Percentiles rank a stretch among this genome's conserved stretches.
Evolutionary conservation across 1,139 yeast genomes (phyloP).

Genomic region (Geotrichum candidum): DNA sequence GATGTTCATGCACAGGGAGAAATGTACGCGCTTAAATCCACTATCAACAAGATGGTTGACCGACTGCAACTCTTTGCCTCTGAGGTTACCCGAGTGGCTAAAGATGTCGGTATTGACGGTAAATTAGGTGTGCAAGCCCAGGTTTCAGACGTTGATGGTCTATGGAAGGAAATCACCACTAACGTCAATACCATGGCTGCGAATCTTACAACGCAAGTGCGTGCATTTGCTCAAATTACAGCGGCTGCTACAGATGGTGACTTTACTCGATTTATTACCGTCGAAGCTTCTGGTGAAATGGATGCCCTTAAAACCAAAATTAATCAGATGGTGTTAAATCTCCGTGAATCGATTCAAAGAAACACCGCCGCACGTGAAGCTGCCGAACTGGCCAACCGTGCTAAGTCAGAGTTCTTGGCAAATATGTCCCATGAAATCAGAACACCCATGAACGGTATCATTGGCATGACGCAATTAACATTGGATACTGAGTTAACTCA

Average conservation of each 20-base stretch:
- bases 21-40: constrained; percentile 63
- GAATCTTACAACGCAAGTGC: constrained; percentile 81
- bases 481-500: constrained; percentile 82
- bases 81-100: constrained; percentile 84
- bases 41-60: constrained; percentile 89
- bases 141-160: constrained; percentile 82
- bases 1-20: constrained; percentile 90
- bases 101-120: constrained; percentile 91
- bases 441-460: constrained; percentile 88
- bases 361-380: constrained; percentile 92
- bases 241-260: constrained; percentile 95
- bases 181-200: constrained; percentile 92
- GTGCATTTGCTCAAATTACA: constrained; percentile 89
- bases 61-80: constrained; percentile 80
- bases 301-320: constrained; percentile 86
- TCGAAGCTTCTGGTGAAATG: constrained; percentile 91
- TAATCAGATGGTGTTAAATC: constrained; percentile 83
- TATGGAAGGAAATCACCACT: constrained; percentile 90
- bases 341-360: constrained; percentile 83
- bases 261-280: constrained; percentile 81
- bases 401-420: constrained; percentile 87
- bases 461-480: constrained; percentile 87
- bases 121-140: constrained; percentile 88
- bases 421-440: constrained; percentile 89
- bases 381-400: constrained; percentile 82